These are phyloP conservation scores for Aspergillus hortae DNA, from an alignment of 2,329 filamentous ascomycete species.

Conservation along the genomic window DNA sequence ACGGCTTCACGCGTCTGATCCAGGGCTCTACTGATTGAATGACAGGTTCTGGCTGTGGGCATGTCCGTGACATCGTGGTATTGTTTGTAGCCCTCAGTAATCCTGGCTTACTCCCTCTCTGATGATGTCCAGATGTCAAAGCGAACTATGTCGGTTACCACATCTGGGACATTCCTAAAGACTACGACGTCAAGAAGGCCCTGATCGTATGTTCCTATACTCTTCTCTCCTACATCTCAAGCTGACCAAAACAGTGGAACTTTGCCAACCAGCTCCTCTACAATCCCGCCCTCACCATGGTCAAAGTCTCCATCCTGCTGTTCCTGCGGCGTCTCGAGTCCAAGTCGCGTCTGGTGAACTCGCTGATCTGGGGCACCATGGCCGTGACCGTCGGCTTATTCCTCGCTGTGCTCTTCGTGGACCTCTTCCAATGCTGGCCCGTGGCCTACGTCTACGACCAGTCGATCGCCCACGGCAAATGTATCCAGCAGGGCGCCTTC, in stretches of 20 bases:
- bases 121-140: slow-evolving; percentile 20
- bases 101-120: not conserved
- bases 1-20: not conserved
- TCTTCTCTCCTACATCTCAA: not conserved
- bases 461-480: slow-evolving; percentile 18
- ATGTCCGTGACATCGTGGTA: slow-evolving; percentile 24
- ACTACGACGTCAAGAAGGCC: slow-evolving; percentile 12
- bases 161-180: slow-evolving; percentile 17
- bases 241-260: slow-evolving; percentile 17
- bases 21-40: too few species aligned
- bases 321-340: slow-evolving; percentile 29
- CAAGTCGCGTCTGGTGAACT: slow-evolving; percentile 18
- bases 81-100: slow-evolving; percentile 15
- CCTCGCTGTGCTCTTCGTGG: slow-evolving; percentile 22
- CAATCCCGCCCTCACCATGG: slow-evolving; percentile 25
- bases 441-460: slow-evolving; percentile 22
- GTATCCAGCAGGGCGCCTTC: slow-evolving; percentile 26
- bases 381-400: slow-evolving; percentile 18
- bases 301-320: slow-evolving; percentile 28
- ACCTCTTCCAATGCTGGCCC: slow-evolving; percentile 30
- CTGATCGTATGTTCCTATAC: slow-evolving; percentile 11
- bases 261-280: slow-evolving; percentile 29
- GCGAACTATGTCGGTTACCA: slow-evolving; percentile 25
- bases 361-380: slow-evolving; percentile 19
- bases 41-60: slow-evolving; percentile 17